Conservation (phyloP, 202 grass and related monocot genomes). For the Zizania palustris region DNA sequence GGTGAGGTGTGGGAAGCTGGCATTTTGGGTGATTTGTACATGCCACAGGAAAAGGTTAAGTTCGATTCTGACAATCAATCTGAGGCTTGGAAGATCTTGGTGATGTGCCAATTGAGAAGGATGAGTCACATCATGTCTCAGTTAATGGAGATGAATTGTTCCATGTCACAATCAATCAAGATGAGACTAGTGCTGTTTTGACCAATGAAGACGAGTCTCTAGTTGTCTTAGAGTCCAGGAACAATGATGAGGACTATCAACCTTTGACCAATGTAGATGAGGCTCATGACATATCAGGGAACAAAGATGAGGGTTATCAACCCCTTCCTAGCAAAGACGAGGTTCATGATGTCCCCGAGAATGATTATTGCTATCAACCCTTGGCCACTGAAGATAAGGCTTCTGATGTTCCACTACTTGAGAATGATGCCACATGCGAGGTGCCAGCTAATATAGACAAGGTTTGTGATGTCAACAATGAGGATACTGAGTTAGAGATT, state of each 20-base stretch:
- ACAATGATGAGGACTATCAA: too few species aligned
- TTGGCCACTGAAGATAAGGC: constrained; percentile 40
- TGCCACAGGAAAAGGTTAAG: constrained; percentile 47
- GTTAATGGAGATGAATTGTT: constrained; percentile 18
- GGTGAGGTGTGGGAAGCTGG: constrained; percentile 83
- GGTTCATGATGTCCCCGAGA: constrained; percentile 18
- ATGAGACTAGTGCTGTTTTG: constrained; percentile 4
- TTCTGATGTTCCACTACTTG: constrained; percentile 38
- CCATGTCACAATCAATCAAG: constrained; percentile 33
- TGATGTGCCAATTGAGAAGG: constrained; percentile 40
- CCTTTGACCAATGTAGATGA: constrained; percentile 39
- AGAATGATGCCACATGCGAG: constrained; percentile 10
- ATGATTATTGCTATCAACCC: not conserved
- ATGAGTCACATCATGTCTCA: constrained; percentile 29
- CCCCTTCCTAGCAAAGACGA: constrained; percentile 35
- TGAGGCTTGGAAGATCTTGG: constrained; percentile 27
- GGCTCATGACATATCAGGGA: constrained; percentile 16
- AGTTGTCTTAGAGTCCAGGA: too few species aligned
- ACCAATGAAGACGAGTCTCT: not conserved
- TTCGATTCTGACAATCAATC: constrained; percentile 45
- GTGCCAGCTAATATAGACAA: constrained; percentile 30
- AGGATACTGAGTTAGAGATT: constrained; percentile 35
- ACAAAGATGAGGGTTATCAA: constrained; percentile 27
- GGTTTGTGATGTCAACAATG: constrained; percentile 27
- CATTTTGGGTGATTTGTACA: constrained; percentile 64